Base-by-base conservation (phyloP, 2,329 filamentous ascomycete genomes). In the Domatiomyces catenatus region DNA sequence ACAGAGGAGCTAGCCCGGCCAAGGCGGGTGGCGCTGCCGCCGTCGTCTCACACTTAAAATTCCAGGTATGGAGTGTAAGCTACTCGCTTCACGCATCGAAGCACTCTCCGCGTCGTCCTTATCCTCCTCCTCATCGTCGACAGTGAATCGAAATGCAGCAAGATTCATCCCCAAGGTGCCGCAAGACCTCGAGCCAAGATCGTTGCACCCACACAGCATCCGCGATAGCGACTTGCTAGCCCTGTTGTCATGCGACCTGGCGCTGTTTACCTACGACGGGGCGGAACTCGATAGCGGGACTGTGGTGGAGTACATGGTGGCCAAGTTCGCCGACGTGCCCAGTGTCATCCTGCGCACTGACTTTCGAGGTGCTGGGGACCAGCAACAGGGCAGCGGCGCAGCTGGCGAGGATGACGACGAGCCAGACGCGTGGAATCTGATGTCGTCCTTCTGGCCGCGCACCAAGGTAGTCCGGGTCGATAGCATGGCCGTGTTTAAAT, bases 301-400 rank as follows among this genome's bases (percentile, higher is more conserved):
- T 1, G 58, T 60, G 8, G 57, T 59, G 22, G 58, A 60, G 45
- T 60, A 60, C 47, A 58, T 59, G 56, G 46, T 56, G 32, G 51
- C 58, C 28, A 60, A 60, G 48, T 56, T 58, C 49, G 58, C 58
- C 1, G 58, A 60, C 36, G 56, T 60, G 24, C 58, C 58, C 5
- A 46, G 52, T n/a, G 58, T 60, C 17, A 57, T 60, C 36, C 36
- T 60, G 18, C 49, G 58, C 15, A 59, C 57, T 3, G 58, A 60
- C 46, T 58, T 60, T 48, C 50, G 58, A 6, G 57, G 56, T 18
- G 53, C 53, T 5, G 58, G 58, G 22, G 58, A 60, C 46, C 58
- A 60, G 47, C 47, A 42, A 8, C 50, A 36, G n/a, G 39, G 32
- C 5, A 52, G 53, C n/a, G 55, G 20, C n/a, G 51, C 28, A 17